These are phyloP conservation scores for Taphrina flavorubra DNA, from an alignment of 1,139 yeast genomes.

Conservation along the genomic window DNA sequence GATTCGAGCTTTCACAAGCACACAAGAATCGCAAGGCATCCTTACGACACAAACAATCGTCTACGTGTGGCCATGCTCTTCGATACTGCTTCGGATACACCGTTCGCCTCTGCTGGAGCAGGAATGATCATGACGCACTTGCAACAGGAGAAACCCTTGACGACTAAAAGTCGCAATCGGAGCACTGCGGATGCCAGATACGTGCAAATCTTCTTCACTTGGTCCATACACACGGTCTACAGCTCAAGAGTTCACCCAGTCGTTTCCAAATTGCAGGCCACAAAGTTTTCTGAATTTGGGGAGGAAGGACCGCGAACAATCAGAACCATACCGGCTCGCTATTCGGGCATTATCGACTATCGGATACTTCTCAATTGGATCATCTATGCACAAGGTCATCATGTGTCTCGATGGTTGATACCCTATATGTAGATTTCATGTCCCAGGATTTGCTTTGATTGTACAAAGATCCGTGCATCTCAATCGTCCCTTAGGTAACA, in stretches of 20 bases:
- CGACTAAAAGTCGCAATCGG: not conserved
- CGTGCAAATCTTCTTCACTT: slow-evolving; percentile 22
- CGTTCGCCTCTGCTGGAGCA: slow-evolving; percentile 7
- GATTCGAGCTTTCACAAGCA: slow-evolving; percentile 3
- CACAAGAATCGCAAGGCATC: not conserved
- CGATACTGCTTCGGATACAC: slow-evolving; percentile 17
- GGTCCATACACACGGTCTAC: slow-evolving; percentile 29
- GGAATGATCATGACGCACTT: slow-evolving; percentile 2
- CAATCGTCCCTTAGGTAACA: too few species aligned
- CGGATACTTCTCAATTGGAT: slow-evolving; percentile 17
- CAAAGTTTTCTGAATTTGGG: not conserved
- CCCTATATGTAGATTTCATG: not conserved
- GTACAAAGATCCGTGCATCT: too few species aligned
- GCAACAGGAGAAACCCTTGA: not conserved
- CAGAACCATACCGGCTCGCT: not conserved
- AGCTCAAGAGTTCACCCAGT: not conserved
- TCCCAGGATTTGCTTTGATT: too few species aligned
- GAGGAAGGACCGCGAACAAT: not conserved
- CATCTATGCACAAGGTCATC: slow-evolving; percentile 9
- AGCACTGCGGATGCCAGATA: slow-evolving; percentile 16
- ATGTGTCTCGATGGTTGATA: slow-evolving; percentile 15
- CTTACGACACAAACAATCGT: not conserved
- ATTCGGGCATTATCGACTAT: slow-evolving; percentile 10
- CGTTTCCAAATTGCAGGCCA: not conserved
- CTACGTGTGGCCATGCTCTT: slow-evolving; percentile 11